Percentiles rank a stretch among this genome's conserved stretches.
Conservation (phyloP, 2,329 filamentous ascomycete species). For the Colletotrichum kahawae region DNA sequence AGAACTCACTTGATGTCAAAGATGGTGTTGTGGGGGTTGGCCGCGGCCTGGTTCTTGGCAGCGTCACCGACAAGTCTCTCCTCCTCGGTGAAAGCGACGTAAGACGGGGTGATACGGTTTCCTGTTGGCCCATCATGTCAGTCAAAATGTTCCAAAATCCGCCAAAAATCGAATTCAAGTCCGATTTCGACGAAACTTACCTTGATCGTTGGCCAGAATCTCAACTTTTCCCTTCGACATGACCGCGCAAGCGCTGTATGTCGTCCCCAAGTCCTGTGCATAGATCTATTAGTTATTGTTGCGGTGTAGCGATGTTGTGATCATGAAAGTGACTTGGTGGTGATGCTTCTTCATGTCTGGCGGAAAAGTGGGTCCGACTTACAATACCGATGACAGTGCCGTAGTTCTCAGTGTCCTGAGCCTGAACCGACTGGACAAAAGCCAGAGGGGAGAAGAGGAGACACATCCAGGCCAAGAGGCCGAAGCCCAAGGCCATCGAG, state of each 20-base stretch:
- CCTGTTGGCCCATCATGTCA: constrained; percentile 47
- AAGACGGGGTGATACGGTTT: constrained; percentile 94
- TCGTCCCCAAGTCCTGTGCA: constrained; percentile 81
- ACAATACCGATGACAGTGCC: constrained; percentile 94
- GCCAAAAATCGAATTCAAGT: background rate
- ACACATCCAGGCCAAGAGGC: constrained; percentile 89
- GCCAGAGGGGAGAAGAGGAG: constrained; percentile 88
- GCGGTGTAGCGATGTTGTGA: background rate
- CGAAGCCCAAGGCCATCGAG: constrained; percentile 80
- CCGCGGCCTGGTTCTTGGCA: constrained; percentile 91
- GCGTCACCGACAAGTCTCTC: constrained; percentile 97
- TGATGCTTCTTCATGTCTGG: background rate
- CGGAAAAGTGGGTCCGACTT: constrained; percentile 35
- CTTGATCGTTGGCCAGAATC: constrained; percentile 93
- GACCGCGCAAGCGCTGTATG: too few species aligned
- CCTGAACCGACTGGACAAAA: constrained; percentile 78
- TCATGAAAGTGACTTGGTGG: rapidly evolving
- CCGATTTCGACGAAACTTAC: constrained; percentile 23
- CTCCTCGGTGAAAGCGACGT: constrained; percentile 95
- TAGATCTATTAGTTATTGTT: background rate
- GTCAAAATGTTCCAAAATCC: background rate
- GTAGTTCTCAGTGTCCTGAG: constrained; percentile 77
- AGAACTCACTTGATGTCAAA: constrained; percentile 79
- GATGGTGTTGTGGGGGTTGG: constrained; percentile 78
- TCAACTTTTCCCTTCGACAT: too few species aligned